Evolutionary conservation across 148 eudicot genomes (phyloP).

Genomic region (Chenopodium album): DNA sequence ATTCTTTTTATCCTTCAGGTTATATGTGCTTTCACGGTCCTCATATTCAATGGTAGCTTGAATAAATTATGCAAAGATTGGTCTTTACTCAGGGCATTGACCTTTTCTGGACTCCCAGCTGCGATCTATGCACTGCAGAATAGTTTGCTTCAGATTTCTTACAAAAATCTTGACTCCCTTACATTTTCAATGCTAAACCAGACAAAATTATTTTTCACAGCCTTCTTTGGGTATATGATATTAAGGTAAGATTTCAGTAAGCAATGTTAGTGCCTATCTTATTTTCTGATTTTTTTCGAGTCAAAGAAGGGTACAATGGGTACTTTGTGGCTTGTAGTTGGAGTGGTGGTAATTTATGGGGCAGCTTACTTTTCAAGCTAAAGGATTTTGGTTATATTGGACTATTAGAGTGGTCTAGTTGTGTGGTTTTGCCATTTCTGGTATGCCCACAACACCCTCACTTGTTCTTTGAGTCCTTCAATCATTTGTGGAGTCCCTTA

Average conservation of each 20-base stretch:
- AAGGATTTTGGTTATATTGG: neutral
- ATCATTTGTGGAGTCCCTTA: neutral
- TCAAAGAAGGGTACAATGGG: neutral
- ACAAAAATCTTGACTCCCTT: conserved; percentile 89
- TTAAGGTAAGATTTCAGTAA: conserved; percentile 51
- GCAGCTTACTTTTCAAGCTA: neutral
- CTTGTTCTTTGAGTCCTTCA: neutral
- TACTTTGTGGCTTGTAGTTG: neutral
- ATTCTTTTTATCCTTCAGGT: conserved; percentile 42
- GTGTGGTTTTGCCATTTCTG: neutral
- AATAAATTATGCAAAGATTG: conserved; percentile 69
- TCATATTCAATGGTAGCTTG: conserved; percentile 72
- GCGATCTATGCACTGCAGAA: conserved; percentile 94
- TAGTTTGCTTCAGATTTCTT: conserved; percentile 95
- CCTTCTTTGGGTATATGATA: conserved; percentile 77
- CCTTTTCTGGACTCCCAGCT: conserved; percentile 93
- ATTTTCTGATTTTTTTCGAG: neutral
- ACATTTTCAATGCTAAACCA: conserved; percentile 96
- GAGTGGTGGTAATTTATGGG: neutral
- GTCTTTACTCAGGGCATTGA: conserved; percentile 75
- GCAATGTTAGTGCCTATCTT: neutral
- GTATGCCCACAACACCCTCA: neutral
- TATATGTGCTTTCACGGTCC: conserved; percentile 62
- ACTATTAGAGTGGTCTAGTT: neutral
- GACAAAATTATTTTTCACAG: conserved; percentile 88